phyloP scores from a whole-genome alignment of 2,329 filamentous ascomycete genomes.

The Fusarium cyanostomum region DNA sequence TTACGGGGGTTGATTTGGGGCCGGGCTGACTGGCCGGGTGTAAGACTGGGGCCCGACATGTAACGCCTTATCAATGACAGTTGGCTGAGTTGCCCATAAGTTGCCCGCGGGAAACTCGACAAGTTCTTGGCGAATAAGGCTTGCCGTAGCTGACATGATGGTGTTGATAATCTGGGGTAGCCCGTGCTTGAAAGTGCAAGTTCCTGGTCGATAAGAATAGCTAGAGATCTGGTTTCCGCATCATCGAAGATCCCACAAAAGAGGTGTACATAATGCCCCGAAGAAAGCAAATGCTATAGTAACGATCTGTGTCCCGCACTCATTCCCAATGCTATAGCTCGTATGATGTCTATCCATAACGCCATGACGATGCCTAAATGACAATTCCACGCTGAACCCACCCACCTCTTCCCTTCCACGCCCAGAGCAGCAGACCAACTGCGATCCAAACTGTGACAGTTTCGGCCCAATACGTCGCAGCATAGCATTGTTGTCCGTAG shows the following conservation, averaged over 20 bases:
- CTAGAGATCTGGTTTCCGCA: neutral
- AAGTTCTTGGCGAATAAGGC: neutral
- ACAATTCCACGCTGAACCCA: constrained; percentile 83
- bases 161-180: constrained; percentile 28
- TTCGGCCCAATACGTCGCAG: constrained; percentile 86
- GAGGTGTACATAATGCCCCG: neutral
- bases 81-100: constrained; percentile 24
- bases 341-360: constrained; percentile 32
- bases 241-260: neutral
- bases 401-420: constrained; percentile 80
- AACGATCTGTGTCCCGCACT: neutral
- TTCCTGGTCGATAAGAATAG: neutral
- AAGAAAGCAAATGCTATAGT: neutral
- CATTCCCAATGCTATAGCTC: neutral
- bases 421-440: constrained; percentile 75
- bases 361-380: constrained; percentile 51
- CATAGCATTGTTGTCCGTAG: constrained; percentile 84
- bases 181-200: constrained; percentile 13
- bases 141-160: neutral
- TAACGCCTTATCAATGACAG: constrained; percentile 18
- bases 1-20: constrained; percentile 36
- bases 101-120: constrained; percentile 34
- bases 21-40: constrained; percentile 20
- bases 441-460: constrained; percentile 81
- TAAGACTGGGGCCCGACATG: constrained; percentile 25